Conservation (phyloP, 2,329 filamentous ascomycete species). For the Fusarium robinianum region DNA sequence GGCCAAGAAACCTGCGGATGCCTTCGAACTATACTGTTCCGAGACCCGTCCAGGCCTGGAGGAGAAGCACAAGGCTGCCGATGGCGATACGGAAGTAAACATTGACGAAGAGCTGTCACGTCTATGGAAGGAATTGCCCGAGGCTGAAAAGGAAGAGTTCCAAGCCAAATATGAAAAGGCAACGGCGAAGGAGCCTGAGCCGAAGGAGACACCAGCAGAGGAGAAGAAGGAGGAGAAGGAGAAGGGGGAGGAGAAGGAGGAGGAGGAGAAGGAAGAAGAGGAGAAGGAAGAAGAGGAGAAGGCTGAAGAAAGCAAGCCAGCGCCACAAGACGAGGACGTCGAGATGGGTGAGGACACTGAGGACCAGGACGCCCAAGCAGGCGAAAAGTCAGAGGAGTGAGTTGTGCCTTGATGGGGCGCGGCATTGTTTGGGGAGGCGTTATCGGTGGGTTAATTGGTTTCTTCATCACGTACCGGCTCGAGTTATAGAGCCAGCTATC, state of each 20-base stretch:
- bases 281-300: constrained; percentile 30
- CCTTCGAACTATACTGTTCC: constrained; percentile 60
- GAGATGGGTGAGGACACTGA: constrained; percentile 55
- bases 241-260: constrained; percentile 35
- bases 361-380: constrained; percentile 44
- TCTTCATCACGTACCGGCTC: constrained; percentile 8
- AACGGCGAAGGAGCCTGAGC: constrained; percentile 32
- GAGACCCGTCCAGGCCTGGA: constrained; percentile 53
- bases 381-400: constrained; percentile 43
- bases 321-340: constrained; percentile 52
- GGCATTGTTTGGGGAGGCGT: constrained; percentile 24
- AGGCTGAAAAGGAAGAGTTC: constrained; percentile 55
- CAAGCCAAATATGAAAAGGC: constrained; percentile 42
- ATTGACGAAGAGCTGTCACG: constrained; percentile 61
- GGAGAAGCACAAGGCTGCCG: constrained; percentile 49
- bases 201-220: constrained; percentile 29
- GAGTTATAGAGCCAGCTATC: not conserved
- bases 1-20: constrained; percentile 50
- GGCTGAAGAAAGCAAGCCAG: constrained; percentile 38
- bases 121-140: constrained; percentile 58
- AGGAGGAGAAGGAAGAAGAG: constrained; percentile 38
- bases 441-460: constrained; percentile 31
- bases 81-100: constrained; percentile 39
- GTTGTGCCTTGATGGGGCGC: not conserved
- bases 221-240: constrained; percentile 26